Evolutionary conservation across 768 basidiomycete genomes (phyloP).

Genomic region (Rhodotorula taiwanensis): DNA sequence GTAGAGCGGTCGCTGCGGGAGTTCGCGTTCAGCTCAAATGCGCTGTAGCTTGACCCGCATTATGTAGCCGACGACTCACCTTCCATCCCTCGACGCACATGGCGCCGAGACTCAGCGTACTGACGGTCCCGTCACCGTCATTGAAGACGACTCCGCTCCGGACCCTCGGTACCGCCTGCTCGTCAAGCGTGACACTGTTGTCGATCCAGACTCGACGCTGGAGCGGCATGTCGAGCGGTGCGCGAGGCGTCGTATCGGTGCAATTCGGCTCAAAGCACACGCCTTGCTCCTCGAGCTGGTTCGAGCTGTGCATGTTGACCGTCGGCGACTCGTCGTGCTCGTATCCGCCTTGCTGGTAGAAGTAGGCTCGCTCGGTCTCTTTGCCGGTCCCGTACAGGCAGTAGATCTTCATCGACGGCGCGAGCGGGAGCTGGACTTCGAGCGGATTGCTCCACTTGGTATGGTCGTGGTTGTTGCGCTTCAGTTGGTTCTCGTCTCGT

Average conservation of each 20-base stretch:
- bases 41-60: too few species aligned
- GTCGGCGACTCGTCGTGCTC: constrained; percentile 57
- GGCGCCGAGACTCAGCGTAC: constrained; percentile 74
- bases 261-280: constrained; percentile 53
- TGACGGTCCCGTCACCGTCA: constrained; percentile 92
- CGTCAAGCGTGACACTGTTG: constrained; percentile 61
- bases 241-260: constrained; percentile 44
- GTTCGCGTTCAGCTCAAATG: not conserved
- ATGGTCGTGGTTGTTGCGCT: constrained; percentile 62
- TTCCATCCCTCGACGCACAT: constrained; percentile 98
- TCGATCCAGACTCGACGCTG: constrained; percentile 75
- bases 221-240: constrained; percentile 54
- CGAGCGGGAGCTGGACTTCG: constrained; percentile 59
- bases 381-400: constrained; percentile 93
- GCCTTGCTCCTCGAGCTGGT: not conserved
- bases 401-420: constrained; percentile 84
- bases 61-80: too few species aligned
- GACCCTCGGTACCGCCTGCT: constrained; percentile 25
- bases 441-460: constrained; percentile 76
- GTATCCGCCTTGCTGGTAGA: constrained; percentile 48
- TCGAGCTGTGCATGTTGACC: constrained; percentile 3
- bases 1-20: constrained; percentile 60
- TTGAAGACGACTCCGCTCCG: constrained; percentile 75
- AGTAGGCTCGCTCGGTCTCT: constrained; percentile 52
- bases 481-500: constrained; percentile 59